These are phyloP conservation scores for Termitomyces sp. DNA, from an alignment of 768 basidiomycete species.

Conservation along the genomic window DNA sequence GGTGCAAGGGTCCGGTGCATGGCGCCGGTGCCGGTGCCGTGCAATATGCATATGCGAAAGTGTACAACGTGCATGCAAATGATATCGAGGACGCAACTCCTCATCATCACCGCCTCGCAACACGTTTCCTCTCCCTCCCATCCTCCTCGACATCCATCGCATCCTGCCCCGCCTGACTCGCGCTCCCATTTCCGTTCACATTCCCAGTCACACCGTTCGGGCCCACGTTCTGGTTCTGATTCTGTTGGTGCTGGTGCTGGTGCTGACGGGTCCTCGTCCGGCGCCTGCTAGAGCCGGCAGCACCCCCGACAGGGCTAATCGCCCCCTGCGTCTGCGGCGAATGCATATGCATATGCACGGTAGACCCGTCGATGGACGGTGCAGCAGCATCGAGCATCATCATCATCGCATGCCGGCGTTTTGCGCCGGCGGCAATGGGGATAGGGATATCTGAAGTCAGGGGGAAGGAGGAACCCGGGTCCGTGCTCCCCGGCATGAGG, in stretches of 20 bases:
- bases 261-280: slow-evolving; percentile 51
- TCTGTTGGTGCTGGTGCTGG: slow-evolving; percentile 12
- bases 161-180: slow-evolving; percentile 10
- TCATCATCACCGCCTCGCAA: slow-evolving; percentile 51
- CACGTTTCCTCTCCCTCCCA: slow-evolving; percentile 67
- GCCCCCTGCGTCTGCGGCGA: neutral
- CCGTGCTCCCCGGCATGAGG: neutral
- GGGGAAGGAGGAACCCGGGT: slow-evolving; percentile 13
- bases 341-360: neutral
- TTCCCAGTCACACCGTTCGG: neutral
- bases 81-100: neutral
- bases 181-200: neutral
- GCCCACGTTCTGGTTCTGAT: neutral
- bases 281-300: slow-evolving; percentile 29
- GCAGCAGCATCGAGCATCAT: slow-evolving; percentile 65
- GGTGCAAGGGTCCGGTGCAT: neutral
- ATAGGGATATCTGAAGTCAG: slow-evolving; percentile 31
- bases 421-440: slow-evolving; percentile 51
- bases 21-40: too few species aligned
- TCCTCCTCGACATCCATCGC: slow-evolving; percentile 69
- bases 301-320: neutral
- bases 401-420: slow-evolving; percentile 77
- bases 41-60: too few species aligned
- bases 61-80: neutral
- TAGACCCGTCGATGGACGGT: slow-evolving; percentile 6